Base-by-base conservation (phyloP, 768 basidiomycete genomes). In the Leccinum aurantiacum region DNA sequence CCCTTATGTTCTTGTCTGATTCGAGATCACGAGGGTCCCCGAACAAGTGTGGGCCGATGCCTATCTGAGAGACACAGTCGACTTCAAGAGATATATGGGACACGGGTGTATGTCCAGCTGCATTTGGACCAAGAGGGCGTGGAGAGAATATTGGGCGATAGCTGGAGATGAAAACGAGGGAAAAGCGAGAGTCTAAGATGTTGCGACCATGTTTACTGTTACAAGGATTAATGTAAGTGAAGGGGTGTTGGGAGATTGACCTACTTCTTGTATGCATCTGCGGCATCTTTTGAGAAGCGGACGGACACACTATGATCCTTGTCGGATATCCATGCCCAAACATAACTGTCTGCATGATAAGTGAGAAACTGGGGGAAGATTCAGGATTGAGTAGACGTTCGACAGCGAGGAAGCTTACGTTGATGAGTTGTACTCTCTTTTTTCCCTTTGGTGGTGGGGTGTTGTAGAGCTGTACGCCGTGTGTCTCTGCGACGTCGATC, bases 311-410 rank as follows among this genome's bases (percentile, higher is more conserved):
- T 63, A 59, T 81, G 65, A 2, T 74, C 60, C 66, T 82, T 85
- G 70, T 91, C 89, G 2, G 88, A 89, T 14, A 85, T 69, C 49
- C 75, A 73, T 1, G 82, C 88, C 89, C 89, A 91, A 17, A 89
- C 67, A n/a, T 77, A 74, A 48, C 79, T 76, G 37, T 78, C 67
- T 6, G 67, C 65, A 19, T 77, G 78, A 62, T 76, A 83, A 7
- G 84, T 85, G 25, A 89, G 70, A 63, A 88, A 84, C 88, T 90
- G 57, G 14, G 27, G 15, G 6, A n/a, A n/a, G 8, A n/a, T 47
- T 61, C 60, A 57, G 48, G 35, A 15, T 52, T n/a, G 31, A 47
- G 14, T 33, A 11, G 4, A 11, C 1, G 24, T 2, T 27, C 11
- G 22, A 11, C 9, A 14, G 14, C 25, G 17, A 24, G 41, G 9